A percentile compares a stretch with the other conserved stretches of the same genome.
phyloP scores from a whole-genome alignment of 495 filamentous ascomycete genomes.

The Saxophila tyrrhenica region DNA sequence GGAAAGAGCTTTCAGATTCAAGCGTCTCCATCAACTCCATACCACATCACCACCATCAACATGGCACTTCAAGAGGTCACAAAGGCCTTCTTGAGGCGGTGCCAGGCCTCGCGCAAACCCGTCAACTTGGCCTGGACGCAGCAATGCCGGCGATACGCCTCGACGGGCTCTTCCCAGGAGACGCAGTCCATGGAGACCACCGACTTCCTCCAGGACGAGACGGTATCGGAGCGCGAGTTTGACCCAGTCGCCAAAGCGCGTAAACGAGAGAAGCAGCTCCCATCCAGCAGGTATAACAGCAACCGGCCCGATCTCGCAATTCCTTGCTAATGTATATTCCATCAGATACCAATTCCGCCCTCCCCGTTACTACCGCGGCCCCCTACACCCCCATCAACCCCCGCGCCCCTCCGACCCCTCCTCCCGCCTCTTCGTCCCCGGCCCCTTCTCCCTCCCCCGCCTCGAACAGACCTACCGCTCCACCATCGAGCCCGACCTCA shows the following conservation, averaged over 20 bases:
- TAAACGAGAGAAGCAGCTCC: slow-evolving; percentile 45
- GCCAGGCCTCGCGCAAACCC: background rate
- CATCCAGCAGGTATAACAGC: slow-evolving; percentile 50
- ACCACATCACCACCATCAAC: background rate
- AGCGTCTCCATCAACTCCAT: too few relatives aligned
- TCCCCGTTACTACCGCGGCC: slow-evolving; percentile 87
- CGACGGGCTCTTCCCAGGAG: slow-evolving; percentile 9
- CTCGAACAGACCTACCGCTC: slow-evolving; percentile 81
- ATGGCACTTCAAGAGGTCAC: slow-evolving; percentile 19
- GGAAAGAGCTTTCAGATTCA: too few relatives aligned
- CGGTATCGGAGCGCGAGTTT: slow-evolving; percentile 34
- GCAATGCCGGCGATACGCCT: slow-evolving; percentile 23
- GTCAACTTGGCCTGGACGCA: slow-evolving; percentile 6
- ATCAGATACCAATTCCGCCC: slow-evolving; percentile 91
- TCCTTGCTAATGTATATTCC: background rate
- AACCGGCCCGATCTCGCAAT: background rate
- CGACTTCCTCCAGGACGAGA: slow-evolving; percentile 30
- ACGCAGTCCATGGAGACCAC: slow-evolving; percentile 24
- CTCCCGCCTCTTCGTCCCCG: slow-evolving; percentile 81
- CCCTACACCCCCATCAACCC: slow-evolving; percentile 81
- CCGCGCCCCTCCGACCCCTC: slow-evolving; percentile 71
- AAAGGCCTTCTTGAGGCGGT: slow-evolving; percentile 9
- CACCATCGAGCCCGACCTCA: slow-evolving; percentile 78
- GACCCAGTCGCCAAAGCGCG: slow-evolving; percentile 46
- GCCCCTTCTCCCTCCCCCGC: slow-evolving; percentile 81